A percentile compares a stretch with the other conserved stretches of the same genome.
phyloP scores from a whole-genome alignment of 306 rosid genomes.

The peach (Prunus persica) region Prunus_persica_NCBIv2 NC_034013.1:12523001-12523500 shows the following conservation, averaged over 20 bases:
- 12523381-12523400: slow-evolving; percentile 43
- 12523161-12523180: neutral
- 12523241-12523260: slow-evolving; percentile 30
- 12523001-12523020: slow-evolving; percentile 97
- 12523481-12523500: neutral
- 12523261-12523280: slow-evolving; percentile 98
- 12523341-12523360: slow-evolving; percentile 71
- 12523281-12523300: slow-evolving; percentile 95
- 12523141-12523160: neutral
- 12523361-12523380: slow-evolving; percentile 55
- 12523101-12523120: neutral
- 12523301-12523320: slow-evolving; percentile 83
- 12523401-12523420: slow-evolving; percentile 14
- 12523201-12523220: neutral
- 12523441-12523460: neutral
- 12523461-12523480: neutral
- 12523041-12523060: slow-evolving; percentile 92
- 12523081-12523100: neutral
- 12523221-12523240: slow-evolving; percentile 14
- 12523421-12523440: neutral
- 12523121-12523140: neutral
- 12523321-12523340: slow-evolving; percentile 91
- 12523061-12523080: slow-evolving; percentile 41
- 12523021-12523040: slow-evolving; percentile 92
- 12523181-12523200: neutral